Evolutionary conservation across 2,329 filamentous ascomycete genomes (phyloP).

Genomic region (Hypoxylon sp.): DNA sequence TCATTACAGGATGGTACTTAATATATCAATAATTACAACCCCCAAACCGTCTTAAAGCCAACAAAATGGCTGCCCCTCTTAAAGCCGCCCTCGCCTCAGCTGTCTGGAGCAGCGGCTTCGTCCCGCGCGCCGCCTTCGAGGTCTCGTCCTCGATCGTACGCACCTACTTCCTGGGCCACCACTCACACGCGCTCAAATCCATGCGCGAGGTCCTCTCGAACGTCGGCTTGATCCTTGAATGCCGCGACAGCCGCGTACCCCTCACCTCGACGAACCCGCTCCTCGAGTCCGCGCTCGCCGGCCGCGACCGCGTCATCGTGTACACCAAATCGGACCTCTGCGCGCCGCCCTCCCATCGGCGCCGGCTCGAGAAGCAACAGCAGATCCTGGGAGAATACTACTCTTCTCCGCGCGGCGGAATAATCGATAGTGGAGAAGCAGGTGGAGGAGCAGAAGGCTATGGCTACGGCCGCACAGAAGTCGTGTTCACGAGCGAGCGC

Average conservation of each 20-base stretch:
- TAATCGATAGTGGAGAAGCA: conserved; percentile 8
- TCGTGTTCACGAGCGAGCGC: conserved; percentile 63
- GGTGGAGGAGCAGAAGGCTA: neutral
- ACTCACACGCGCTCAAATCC: conserved; percentile 82
- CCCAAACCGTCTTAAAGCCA: conserved; percentile 20
- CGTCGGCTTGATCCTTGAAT: conserved; percentile 92
- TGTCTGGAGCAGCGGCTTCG: conserved; percentile 63
- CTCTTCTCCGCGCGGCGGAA: conserved; percentile 46
- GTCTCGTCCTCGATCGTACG: conserved; percentile 81
- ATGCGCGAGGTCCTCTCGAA: conserved; percentile 86
- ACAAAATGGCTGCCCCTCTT: conserved; percentile 38
- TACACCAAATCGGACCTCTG: conserved; percentile 93
- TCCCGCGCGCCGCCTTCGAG: conserved; percentile 81
- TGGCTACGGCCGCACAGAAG: conserved; percentile 26
- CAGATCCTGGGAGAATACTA: conserved; percentile 42
- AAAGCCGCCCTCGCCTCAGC: conserved; percentile 22
- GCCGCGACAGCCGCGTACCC: conserved; percentile 92
- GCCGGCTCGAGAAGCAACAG: conserved; percentile 47
- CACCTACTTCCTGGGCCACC: conserved; percentile 96
- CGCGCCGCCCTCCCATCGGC: conserved; percentile 46
- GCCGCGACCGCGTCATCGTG: conserved; percentile 82
- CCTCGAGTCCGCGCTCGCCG: conserved; percentile 83
- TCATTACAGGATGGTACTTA: conserved; percentile 24
- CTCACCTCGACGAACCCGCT: conserved; percentile 90
- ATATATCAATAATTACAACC: neutral